These are phyloP conservation scores for Carex kokanica DNA, from an alignment of 176 grass and related monocot species.

Conservation along the genomic window DNA sequence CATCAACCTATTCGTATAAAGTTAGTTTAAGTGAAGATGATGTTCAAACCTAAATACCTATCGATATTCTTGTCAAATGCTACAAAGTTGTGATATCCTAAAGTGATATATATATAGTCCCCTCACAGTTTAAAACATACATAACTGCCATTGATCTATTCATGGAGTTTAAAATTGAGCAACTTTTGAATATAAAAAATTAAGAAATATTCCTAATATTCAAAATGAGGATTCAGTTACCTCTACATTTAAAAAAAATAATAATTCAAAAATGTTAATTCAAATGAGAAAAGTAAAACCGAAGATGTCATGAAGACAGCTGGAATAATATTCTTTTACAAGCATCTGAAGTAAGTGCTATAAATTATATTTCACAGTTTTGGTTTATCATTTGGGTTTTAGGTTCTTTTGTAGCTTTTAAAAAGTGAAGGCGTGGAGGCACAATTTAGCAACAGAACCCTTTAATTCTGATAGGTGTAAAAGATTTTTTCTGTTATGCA, in stretches of 20 bases:
- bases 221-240: neutral
- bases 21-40: constrained; percentile 23
- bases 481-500: neutral
- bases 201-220: neutral
- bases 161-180: neutral
- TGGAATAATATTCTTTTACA: neutral
- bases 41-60: constrained; percentile 47
- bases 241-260: neutral
- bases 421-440: neutral
- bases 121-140: neutral
- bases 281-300: neutral
- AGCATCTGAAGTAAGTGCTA: neutral
- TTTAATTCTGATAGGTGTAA: neutral
- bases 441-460: neutral
- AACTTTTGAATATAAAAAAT: neutral
- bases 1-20: constrained; percentile 57
- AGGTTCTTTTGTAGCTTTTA: neutral
- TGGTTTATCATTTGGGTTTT: neutral
- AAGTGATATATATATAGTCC: neutral
- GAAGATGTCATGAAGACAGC: neutral
- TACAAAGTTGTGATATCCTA: neutral
- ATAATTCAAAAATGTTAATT: neutral
- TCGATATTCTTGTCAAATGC: neutral
- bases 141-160: neutral
- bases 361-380: neutral